Evolutionary conservation across 805 yeast species (phyloP).

Genomic region (Spathaspora sp.): DNA sequence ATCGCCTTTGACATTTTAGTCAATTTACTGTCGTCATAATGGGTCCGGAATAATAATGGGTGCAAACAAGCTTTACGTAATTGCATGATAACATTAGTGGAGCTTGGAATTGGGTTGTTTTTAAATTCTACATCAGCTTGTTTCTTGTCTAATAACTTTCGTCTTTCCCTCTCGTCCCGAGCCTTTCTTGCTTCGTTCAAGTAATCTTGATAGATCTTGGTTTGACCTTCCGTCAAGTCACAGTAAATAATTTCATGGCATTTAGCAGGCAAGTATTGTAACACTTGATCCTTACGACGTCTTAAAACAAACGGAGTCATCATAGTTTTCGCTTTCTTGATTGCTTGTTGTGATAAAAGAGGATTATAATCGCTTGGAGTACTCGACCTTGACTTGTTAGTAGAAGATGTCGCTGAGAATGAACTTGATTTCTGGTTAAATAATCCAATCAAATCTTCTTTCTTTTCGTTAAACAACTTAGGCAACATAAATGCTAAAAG

Average conservation of each 20-base stretch:
- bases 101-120: conserved; percentile 32
- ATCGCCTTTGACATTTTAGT: conserved; percentile 71
- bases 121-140: conserved; percentile 27
- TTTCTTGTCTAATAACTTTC: conserved; percentile 34
- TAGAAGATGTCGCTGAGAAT: conserved; percentile 1
- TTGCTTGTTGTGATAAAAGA: conserved; percentile 84
- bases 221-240: conserved; percentile 54
- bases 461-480: conserved; percentile 68
- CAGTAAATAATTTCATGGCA: conserved; percentile 62
- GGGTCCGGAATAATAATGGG: conserved; percentile 75
- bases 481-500: conserved; percentile 90
- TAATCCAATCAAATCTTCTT: conserved; percentile 75
- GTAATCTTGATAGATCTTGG: conserved; percentile 57
- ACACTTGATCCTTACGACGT: conserved; percentile 87
- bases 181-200: conserved; percentile 42
- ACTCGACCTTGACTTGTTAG: background rate
- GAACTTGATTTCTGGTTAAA: conserved; percentile 74
- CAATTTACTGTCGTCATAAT: conserved; percentile 55
- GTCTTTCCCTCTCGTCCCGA: conserved; percentile 40
- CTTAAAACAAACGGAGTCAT: conserved; percentile 96
- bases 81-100: conserved; percentile 78
- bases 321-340: conserved; percentile 91
- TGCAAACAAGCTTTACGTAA: conserved; percentile 91
- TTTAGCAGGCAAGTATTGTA: conserved; percentile 83
- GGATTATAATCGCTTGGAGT: conserved; percentile 60